These are phyloP conservation scores for Scytalidium sp. DNA, from an alignment of 2,329 filamentous ascomycete species.

Conservation along the genomic window DNA sequence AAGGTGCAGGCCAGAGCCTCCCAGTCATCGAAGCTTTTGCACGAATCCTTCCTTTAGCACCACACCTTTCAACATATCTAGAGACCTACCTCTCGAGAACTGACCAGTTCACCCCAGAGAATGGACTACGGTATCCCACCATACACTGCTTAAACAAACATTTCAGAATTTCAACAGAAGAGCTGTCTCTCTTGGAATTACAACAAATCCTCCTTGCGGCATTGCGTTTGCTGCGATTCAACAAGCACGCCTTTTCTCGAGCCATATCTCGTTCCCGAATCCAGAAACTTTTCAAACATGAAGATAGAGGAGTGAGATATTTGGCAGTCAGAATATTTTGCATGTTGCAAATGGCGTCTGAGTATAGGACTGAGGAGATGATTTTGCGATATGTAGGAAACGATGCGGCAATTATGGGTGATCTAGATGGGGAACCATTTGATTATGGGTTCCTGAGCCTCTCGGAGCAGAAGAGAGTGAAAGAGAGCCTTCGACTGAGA, in stretches of 20 bases:
- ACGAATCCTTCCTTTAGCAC: conserved; percentile 76
- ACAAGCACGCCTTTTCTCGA: conserved; percentile 64
- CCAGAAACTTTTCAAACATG: conserved; percentile 64
- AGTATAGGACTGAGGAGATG: conserved; percentile 72
- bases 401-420: conserved; percentile 59
- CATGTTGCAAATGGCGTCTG: conserved; percentile 74
- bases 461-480: conserved; percentile 44
- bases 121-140: conserved; percentile 13
- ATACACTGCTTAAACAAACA: conserved; percentile 20
- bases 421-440: conserved; percentile 71
- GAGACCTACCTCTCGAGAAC: conserved; percentile 39
- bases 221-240: conserved; percentile 77
- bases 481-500: conserved; percentile 13
- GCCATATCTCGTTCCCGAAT: conserved; percentile 65
- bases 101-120: conserved; percentile 22
- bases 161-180: conserved; percentile 26
- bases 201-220: conserved; percentile 59
- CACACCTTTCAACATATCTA: conserved; percentile 73
- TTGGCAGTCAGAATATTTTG: conserved; percentile 80
- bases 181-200: conserved; percentile 35
- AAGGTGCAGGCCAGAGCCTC: conserved; percentile 13
- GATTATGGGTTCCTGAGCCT: conserved; percentile 74
- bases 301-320: conserved; percentile 64
- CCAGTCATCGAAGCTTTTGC: conserved; percentile 69
- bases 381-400: conserved; percentile 61